Conservation (phyloP, 2,329 filamentous ascomycete species). For the Fusarium sambucinum region DNA sequence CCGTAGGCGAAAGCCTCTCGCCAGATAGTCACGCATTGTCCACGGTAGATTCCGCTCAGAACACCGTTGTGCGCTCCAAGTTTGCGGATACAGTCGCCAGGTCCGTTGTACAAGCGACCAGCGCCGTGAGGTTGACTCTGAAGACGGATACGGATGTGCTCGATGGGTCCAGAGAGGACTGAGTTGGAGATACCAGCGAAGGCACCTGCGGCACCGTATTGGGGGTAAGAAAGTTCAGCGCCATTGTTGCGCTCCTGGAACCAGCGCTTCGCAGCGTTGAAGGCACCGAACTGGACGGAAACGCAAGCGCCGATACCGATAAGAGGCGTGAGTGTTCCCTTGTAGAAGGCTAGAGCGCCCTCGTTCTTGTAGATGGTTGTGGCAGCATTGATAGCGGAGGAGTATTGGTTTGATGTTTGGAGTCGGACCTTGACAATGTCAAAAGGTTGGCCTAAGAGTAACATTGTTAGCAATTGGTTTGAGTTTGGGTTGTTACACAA, state of each 20-base stretch:
- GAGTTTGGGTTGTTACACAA: not conserved
- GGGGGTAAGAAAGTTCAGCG: constrained; percentile 75
- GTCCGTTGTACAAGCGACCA: constrained; percentile 81
- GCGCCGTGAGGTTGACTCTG: constrained; percentile 96
- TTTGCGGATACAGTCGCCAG: constrained; percentile 90
- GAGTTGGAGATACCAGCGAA: constrained; percentile 94
- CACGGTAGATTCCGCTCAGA: constrained; percentile 83
- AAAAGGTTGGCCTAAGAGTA: constrained; percentile 73
- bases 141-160: constrained; percentile 95
- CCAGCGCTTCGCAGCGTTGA: constrained; percentile 89
- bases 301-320: constrained; percentile 97
- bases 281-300: constrained; percentile 98
- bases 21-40: constrained; percentile 84
- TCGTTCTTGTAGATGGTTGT: constrained; percentile 88
- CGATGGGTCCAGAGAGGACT: constrained; percentile 88
- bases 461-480: constrained; percentile 15
- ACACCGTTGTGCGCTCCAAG: constrained; percentile 75
- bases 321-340: constrained; percentile 93
- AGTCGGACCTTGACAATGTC: constrained; percentile 98
- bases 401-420: constrained; percentile 87
- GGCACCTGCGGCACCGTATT: constrained; percentile 92
- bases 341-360: constrained; percentile 94
- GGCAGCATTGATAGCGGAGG: constrained; percentile 82
- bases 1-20: constrained; percentile 97
- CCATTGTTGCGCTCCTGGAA: constrained; percentile 82